Base-by-base conservation (phyloP, 2,329 filamentous ascomycete species). In the Aphanocladium album region DNA sequence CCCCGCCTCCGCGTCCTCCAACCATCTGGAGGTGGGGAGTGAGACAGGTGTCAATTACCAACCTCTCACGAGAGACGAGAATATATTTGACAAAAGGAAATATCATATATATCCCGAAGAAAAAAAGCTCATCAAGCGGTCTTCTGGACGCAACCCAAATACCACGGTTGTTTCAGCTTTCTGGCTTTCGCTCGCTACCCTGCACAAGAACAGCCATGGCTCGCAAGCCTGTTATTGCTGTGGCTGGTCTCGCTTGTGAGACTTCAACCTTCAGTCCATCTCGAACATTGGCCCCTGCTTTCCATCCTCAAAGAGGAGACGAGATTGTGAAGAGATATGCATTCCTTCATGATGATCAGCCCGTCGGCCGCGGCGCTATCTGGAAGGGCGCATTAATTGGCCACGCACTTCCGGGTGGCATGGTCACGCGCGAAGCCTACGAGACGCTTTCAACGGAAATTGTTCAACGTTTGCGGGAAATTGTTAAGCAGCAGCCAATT, bases 381-480 rank as follows among this genome's bases (percentile, higher is more conserved):
- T 83, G 80, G 80, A 74, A 72, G n/a, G 80, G 81, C 3, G 74
- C 77, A 1, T 69, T 83, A 2, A 80, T 80, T 60, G 80, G 81
- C 1, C 79, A 81, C 57, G 79, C 80, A 0, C 70, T 83, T 0
- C 80, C 80, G 0, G 80, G 80, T 3, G 80, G 80, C 1, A 67
- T 77, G 2, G 78, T 83, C 5, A 76, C 74, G 3, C 70, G 73
- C n/a, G 68, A 70, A 2, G 76, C 78, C 0, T 83, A 80, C 62
- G 78, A 81, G 60, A 65, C 70, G 14, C 72, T 83, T 6, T 71
- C 75, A 0, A 64, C 23, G 0, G 78, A 80, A 60, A 77, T 80
- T 1, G 49, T 78, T 0, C 50, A 64, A 1, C 74, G 77, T 0
- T 72, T 83, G 16, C 41, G 57, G 0, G 65, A 65, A 0, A 76